Evolutionary conservation across 2,329 filamentous ascomycete genomes (phyloP).

Genomic region (Beauveria pseudobassiana): DNA sequence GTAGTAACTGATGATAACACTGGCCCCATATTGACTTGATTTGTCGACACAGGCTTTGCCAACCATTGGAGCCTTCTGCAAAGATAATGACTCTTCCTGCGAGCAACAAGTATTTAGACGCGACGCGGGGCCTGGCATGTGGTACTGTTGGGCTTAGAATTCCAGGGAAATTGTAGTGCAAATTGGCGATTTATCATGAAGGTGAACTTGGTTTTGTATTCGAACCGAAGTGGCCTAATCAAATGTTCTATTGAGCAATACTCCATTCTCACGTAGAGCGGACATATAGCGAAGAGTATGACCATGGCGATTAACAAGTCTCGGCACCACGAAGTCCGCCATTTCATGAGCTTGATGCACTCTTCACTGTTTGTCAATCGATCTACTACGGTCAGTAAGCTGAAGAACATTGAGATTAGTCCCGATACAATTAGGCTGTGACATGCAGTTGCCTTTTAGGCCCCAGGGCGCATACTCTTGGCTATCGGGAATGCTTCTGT

Average conservation of each 20-base stretch:
- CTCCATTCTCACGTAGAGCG: background rate
- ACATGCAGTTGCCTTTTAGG: background rate
- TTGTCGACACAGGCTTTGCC: slow-evolving; percentile 49
- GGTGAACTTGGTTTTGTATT: background rate
- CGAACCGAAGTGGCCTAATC: background rate
- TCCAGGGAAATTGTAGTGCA: background rate
- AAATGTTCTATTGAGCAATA: background rate
- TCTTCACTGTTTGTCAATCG: background rate
- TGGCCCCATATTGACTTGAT: slow-evolving; percentile 47
- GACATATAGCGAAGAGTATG: background rate
- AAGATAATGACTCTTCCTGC: slow-evolving; percentile 38
- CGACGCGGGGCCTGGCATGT: background rate
- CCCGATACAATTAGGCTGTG: background rate
- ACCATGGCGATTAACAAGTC: background rate
- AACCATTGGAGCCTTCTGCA: slow-evolving; percentile 51
- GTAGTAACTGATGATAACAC: slow-evolving; percentile 51
- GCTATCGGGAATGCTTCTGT: background rate
- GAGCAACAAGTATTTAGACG: slow-evolving; percentile 21
- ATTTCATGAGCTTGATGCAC: background rate
- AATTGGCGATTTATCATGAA: background rate
- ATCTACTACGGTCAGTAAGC: background rate
- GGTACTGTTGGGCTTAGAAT: background rate
- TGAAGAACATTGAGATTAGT: background rate
- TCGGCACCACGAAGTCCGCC: background rate
- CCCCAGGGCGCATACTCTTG: background rate